phyloP scores from a whole-genome alignment of 768 basidiomycete species.

The Rhodotorula babjevae region DNA sequence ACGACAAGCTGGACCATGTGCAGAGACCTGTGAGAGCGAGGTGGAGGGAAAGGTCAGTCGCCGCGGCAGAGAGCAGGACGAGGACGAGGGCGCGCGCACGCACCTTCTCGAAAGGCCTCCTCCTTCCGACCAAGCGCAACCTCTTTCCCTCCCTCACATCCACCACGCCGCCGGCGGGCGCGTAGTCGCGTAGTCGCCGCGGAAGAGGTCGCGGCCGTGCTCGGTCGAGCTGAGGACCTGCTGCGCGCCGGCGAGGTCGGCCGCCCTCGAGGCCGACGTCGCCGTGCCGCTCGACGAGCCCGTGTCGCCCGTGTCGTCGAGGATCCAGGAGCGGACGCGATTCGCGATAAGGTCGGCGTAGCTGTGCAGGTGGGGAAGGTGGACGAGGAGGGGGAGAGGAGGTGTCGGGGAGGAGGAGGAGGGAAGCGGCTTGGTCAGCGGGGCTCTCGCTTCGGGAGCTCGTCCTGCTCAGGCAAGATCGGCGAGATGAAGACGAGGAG shows the following conservation, averaged over 20 bases:
- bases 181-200: background rate
- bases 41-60: no score
- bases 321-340: slow-evolving; percentile 14
- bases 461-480: no score
- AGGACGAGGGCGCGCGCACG: no score
- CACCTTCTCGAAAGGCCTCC: background rate
- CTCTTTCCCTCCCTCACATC: background rate
- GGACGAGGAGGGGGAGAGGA: no score
- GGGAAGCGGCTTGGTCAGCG: no score
- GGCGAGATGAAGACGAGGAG: no score
- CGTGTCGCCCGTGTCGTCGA: background rate
- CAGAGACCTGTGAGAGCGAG: no score
- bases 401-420: no score
- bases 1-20: no score
- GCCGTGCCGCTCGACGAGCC: background rate
- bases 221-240: background rate
- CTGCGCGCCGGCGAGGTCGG: background rate
- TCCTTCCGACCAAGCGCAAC: background rate
- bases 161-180: slow-evolving; percentile 21
- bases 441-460: no score
- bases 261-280: background rate
- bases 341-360: slow-evolving; percentile 27
- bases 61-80: background rate
- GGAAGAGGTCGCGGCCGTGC: slow-evolving; percentile 4
- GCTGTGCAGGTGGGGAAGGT: background rate